phyloP scores from a whole-genome alignment of 352 stramenopile genomes.

The Phytopythium boreale region DNA sequence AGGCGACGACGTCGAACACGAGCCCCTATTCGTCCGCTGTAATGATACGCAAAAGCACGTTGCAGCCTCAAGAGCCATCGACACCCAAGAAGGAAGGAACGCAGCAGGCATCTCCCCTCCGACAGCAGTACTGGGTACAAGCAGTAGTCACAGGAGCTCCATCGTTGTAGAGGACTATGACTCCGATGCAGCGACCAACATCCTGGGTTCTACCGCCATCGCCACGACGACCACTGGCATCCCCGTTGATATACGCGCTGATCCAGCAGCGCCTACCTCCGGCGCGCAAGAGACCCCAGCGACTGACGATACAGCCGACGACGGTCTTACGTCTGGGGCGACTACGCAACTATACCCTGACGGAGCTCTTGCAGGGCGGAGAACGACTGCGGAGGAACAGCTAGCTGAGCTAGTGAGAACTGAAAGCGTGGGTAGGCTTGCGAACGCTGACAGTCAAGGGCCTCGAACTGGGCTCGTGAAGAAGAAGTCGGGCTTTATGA shows the following conservation, averaged over 20 bases:
- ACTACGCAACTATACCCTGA: not conserved
- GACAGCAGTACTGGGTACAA: too few species aligned
- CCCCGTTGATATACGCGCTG: not conserved
- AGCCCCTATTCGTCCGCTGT: not conserved
- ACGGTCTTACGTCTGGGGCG: not conserved
- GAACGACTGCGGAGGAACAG: not conserved
- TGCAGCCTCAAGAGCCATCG: not conserved
- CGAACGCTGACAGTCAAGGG: not conserved
- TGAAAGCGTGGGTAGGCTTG: not conserved
- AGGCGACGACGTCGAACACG: not conserved
- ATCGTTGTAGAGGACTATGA: constrained; percentile 6
- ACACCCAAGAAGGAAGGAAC: not conserved
- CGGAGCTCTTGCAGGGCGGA: not conserved
- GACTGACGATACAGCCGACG: not conserved
- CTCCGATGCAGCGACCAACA: not conserved
- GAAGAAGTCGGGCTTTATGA: constrained; percentile 14
- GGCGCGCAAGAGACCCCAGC: not conserved
- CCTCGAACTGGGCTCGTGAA: not conserved
- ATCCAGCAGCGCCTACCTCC: not conserved
- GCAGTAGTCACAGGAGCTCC: not conserved
- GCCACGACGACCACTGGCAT: not conserved
- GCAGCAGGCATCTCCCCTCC: not conserved
- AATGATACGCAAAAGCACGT: not conserved
- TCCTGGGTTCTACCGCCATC: not conserved
- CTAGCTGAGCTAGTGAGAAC: not conserved